These are phyloP conservation scores for Westerdykella aurantiaca DNA, from an alignment of 2,329 filamentous ascomycete species.

Conservation along the genomic window DNA sequence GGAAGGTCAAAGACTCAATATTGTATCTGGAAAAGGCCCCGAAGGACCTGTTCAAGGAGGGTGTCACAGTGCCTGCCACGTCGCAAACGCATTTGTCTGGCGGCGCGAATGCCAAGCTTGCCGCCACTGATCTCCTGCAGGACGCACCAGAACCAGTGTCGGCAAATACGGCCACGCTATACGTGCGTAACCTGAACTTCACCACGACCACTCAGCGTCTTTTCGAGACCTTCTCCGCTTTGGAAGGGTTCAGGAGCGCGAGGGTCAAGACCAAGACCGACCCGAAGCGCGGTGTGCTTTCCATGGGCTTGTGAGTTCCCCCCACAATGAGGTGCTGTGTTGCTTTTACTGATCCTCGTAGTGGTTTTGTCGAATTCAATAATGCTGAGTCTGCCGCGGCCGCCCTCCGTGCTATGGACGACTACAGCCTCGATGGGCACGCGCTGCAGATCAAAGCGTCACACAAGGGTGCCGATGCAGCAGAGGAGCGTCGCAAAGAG, in stretches of 20 bases:
- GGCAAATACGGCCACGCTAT: constrained; percentile 71
- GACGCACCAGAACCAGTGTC: constrained; percentile 49
- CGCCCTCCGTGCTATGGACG: constrained; percentile 81
- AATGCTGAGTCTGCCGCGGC: constrained; percentile 71
- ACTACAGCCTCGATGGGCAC: constrained; percentile 79
- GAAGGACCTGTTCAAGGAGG: constrained; percentile 63
- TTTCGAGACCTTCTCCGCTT: constrained; percentile 67
- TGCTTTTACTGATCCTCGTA: neutral
- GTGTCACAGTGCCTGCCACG: constrained; percentile 21
- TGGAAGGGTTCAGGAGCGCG: constrained; percentile 85
- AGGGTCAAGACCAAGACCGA: constrained; percentile 90
- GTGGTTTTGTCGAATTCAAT: constrained; percentile 82
- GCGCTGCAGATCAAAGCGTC: constrained; percentile 79
- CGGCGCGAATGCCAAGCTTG: constrained; percentile 49
- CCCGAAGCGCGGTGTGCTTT: constrained; percentile 83
- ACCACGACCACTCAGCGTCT: constrained; percentile 72
- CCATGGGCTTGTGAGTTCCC: constrained; percentile 74
- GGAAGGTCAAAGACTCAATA: constrained; percentile 83
- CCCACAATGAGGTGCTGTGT: neutral
- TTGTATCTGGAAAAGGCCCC: constrained; percentile 93
- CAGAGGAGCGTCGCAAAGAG: constrained; percentile 75
- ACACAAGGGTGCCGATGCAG: constrained; percentile 80
- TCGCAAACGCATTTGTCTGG: constrained; percentile 29
- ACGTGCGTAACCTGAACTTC: constrained; percentile 92
- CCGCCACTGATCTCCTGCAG: constrained; percentile 63